Evolutionary conservation across 495 filamentous ascomycete species (phyloP).

Genomic region (Penicillium coprophilum): DNA sequence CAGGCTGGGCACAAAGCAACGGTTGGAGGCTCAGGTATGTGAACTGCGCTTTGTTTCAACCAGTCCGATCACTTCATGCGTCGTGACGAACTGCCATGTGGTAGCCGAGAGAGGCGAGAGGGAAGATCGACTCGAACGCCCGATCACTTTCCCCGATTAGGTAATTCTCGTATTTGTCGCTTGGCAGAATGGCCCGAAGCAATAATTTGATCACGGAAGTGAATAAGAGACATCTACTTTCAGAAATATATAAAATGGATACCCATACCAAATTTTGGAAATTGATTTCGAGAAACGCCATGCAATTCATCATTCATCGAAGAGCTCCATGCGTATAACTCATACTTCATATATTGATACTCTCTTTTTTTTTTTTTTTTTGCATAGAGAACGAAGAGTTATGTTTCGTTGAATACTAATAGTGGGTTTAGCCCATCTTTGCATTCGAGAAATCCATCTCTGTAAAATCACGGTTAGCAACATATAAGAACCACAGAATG

Average conservation of each 20-base stretch:
- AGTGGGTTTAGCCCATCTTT: constrained; percentile 35
- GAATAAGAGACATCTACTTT: not conserved
- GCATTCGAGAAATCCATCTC: constrained; percentile 54
- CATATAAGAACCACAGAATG: constrained; percentile 1
- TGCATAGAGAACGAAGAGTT: not conserved
- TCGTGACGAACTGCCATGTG: not conserved
- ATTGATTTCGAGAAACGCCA: constrained; percentile 5
- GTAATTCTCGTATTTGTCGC: constrained; percentile 24
- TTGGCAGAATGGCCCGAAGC: not conserved
- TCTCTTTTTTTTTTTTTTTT: not conserved
- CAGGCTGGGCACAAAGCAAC: not conserved
- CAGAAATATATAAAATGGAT: not conserved
- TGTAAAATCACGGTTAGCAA: constrained; percentile 24
- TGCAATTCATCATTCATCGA: constrained; percentile 23
- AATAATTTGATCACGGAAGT: not conserved
- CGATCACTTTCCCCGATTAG: constrained; percentile 18
- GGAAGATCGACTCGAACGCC: not conserved
- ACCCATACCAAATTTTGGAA: not conserved
- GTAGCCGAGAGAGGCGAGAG: not conserved
- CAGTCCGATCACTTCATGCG: not conserved
- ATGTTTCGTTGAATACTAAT: not conserved
- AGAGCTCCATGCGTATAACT: constrained; percentile 17
- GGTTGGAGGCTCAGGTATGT: constrained; percentile 1
- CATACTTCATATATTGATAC: constrained; percentile 31
- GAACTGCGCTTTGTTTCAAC: constrained; percentile 5